Percentiles rank a stretch among this genome's conserved stretches.
phyloP scores from a whole-genome alignment of 768 basidiomycete genomes.

The Rhodosporidiobolus odoratus region DNA sequence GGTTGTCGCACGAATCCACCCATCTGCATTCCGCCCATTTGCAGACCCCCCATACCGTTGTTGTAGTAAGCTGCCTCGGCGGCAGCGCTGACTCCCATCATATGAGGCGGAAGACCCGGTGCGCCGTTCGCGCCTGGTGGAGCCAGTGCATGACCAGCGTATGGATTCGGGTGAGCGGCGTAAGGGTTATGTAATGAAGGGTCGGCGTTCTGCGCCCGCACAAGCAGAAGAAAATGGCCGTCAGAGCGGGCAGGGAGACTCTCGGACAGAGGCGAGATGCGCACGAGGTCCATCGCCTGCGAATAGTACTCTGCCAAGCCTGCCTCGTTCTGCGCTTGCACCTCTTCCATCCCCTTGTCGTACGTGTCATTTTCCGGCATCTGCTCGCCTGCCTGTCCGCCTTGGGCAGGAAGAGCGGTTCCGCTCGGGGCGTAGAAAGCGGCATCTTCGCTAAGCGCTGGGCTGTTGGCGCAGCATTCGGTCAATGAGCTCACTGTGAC shows the following conservation, averaged over 20 bases:
- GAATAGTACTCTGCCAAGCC: slow-evolving; percentile 31
- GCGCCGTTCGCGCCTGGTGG: slow-evolving; percentile 21
- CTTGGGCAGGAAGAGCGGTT: neutral
- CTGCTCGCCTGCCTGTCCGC: neutral
- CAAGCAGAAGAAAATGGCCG: too few species aligned
- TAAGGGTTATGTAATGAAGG: slow-evolving; percentile 15
- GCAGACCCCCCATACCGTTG: slow-evolving; percentile 39
- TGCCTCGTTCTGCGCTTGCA: neutral
- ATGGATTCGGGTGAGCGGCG: neutral
- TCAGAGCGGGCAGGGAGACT: neutral
- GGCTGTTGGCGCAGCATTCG: neutral
- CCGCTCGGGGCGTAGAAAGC: slow-evolving; percentile 17
- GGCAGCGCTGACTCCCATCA: neutral
- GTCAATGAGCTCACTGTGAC: neutral
- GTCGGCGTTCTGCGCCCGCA: slow-evolving; percentile 8
- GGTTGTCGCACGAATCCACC: slow-evolving; percentile 55
- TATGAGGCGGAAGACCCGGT: neutral
- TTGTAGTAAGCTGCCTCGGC: slow-evolving; percentile 37
- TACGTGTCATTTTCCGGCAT: neutral
- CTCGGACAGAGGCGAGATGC: neutral
- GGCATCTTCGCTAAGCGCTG: slow-evolving; percentile 22
- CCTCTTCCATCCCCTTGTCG: neutral
- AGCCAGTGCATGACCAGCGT: slow-evolving; percentile 22
- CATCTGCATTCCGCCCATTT: slow-evolving; percentile 25
- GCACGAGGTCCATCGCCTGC: slow-evolving; percentile 32